Percentiles rank a stretch among this genome's conserved stretches.
Conservation (phyloP, 1,284 basidiomycete genomes). For the Trametes pubescens region DNA sequence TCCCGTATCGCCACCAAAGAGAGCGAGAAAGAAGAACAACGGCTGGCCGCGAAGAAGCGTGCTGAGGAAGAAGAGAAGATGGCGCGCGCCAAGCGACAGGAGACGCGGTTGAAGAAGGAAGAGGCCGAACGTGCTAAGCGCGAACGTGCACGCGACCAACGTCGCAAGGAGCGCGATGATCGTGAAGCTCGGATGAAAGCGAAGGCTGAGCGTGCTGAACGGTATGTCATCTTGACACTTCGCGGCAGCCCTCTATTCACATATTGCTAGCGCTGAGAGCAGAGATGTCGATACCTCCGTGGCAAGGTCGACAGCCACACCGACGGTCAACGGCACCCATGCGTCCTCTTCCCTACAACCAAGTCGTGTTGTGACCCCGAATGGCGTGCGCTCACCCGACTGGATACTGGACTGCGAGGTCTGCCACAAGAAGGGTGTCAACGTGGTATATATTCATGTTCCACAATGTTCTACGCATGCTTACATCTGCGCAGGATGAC, state of each 20-base stretch:
- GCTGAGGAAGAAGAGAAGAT: slow-evolving; percentile 72
- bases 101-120: slow-evolving; percentile 71
- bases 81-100: slow-evolving; percentile 66
- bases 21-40: slow-evolving; percentile 73
- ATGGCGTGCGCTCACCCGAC: slow-evolving; percentile 58
- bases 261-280: slow-evolving; percentile 5
- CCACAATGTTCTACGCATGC: too few species aligned
- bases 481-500: slow-evolving; percentile 64
- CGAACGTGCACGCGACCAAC: slow-evolving; percentile 62
- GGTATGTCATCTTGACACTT: slow-evolving; percentile 26
- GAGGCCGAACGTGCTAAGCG: slow-evolving; percentile 66
- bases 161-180: slow-evolving; percentile 60
- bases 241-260: not conserved
- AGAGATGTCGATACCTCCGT: slow-evolving; percentile 24
- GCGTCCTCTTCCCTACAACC: slow-evolving; percentile 34
- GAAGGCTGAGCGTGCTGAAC: slow-evolving; percentile 39
- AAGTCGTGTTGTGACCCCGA: slow-evolving; percentile 45
- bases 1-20: slow-evolving; percentile 83
- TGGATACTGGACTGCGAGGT: slow-evolving; percentile 91
- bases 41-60: slow-evolving; percentile 57
- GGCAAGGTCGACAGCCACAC: slow-evolving; percentile 34
- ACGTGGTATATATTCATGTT: slow-evolving; percentile 58
- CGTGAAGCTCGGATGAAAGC: slow-evolving; percentile 44
- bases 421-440: slow-evolving; percentile 73
- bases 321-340: slow-evolving; percentile 34